Evolutionary conservation across 2,329 filamentous ascomycete genomes (phyloP).

Genomic region (Cercospora sojina): DNA sequence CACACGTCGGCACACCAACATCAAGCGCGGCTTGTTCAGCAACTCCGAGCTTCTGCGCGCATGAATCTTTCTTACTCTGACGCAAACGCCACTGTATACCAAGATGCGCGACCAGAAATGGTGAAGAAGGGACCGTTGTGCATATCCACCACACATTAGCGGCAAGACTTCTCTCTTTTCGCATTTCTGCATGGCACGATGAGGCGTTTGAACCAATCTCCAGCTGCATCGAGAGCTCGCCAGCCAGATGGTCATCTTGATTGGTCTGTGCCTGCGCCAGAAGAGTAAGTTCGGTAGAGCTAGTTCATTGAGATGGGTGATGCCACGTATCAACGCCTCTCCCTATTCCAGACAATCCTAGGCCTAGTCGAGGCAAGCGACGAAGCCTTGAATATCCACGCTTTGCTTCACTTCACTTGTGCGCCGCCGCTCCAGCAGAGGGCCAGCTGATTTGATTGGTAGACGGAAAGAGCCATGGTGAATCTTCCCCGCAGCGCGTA

Average conservation of each 20-base stretch:
- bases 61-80: not conserved
- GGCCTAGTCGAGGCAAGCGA: not conserved
- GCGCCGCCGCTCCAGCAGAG: too few relatives aligned
- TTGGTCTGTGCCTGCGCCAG: not conserved
- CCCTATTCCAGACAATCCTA: not conserved
- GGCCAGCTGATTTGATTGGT: not conserved
- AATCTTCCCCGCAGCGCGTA: not conserved
- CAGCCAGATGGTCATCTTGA: not conserved
- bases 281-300: not conserved
- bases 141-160: not conserved
- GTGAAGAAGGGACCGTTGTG: not conserved
- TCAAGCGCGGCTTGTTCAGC: not conserved
- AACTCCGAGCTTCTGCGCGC: not conserved
- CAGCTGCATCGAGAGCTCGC: not conserved
- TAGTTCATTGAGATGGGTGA: not conserved
- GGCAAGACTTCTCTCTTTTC: not conserved
- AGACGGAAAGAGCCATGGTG: not conserved
- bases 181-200: not conserved
- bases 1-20: not conserved
- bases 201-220: not conserved
- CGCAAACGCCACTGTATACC: not conserved
- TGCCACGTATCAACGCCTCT: not conserved
- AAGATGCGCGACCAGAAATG: not conserved
- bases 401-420: not conserved
- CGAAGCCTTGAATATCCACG: too few relatives aligned